Base-by-base conservation (phyloP, 2,329 filamentous ascomycete genomes). In the Leptographium galeiforme region DNA sequence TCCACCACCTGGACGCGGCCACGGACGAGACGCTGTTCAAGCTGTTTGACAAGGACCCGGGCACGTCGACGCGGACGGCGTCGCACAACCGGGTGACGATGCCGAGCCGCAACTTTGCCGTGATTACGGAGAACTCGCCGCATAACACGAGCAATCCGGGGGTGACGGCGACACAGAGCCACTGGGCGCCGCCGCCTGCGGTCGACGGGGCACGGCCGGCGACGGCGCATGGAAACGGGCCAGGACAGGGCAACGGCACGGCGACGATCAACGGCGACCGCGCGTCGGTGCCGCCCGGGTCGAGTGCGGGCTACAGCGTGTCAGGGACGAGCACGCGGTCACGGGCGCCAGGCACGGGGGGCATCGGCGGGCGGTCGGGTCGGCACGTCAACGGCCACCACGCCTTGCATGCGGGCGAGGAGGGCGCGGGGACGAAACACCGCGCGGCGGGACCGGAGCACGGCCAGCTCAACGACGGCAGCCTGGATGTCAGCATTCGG, bases 11-110 rank as follows among this genome's bases (percentile, higher is more conserved):
- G 49, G 77, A 84, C 65, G 62, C 66, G 34, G 70, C 89, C 53
- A 98, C 93, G 0, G 88, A 96, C 62, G 93, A 98, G 71, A 90
- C 93, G 43, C 82, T 97, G 67, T 83, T 97, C 60, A 83, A 86
- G n/a, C 82, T 97, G 61, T 98, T 98, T 68, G 79, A 89, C 57
- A 85, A 87, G 62, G 90, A 96, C 62, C 89, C 94, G 0, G 89
- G 95, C 60, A 77, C 68, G 64, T 79, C 66, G 63, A 87, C 50
- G 77, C 95, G 90, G 70, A 87, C 85, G 5, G 78, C 82, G 1
- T 72, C 72, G 45, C 84, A 77, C 63, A 96, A 96, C 68, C 78
- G 87, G 58, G 86, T 88, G 57, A 96, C 90, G 12, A 96, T 96
- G 68, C 81, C 95, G 2, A 90, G 89, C 59, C 82, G 93, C 30